These are phyloP conservation scores for Eucalyptus camaldulensis DNA, from an alignment of 345 rosid species.

Conservation along the genomic window DNA sequence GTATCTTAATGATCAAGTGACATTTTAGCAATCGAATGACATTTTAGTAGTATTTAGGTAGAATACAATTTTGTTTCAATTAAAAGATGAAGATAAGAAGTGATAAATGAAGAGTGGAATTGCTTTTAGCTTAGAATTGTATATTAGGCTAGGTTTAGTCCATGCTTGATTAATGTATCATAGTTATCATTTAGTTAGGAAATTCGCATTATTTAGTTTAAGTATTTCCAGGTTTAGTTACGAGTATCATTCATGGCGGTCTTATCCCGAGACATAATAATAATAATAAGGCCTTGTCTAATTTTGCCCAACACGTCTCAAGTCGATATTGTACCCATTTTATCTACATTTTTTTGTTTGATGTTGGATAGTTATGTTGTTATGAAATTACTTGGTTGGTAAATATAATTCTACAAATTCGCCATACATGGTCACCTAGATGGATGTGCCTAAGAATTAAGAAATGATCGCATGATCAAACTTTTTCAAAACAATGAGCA, in stretches of 20 bases:
- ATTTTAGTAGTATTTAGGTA: neutral
- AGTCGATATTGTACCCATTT: no score
- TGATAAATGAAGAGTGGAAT: neutral
- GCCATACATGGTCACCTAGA: neutral
- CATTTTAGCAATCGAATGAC: neutral
- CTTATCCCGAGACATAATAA: neutral
- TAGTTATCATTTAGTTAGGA: neutral
- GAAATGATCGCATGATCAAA: no score
- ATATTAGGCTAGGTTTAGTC: neutral
- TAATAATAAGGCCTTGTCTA: neutral
- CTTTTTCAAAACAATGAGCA: neutral
- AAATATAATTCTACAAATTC: neutral
- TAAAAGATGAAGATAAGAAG: neutral
- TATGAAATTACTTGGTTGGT: neutral
- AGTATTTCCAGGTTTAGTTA: neutral
- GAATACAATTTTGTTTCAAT: neutral
- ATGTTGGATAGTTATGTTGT: neutral
- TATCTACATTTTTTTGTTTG: neutral
- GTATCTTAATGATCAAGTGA: neutral
- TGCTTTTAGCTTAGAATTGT: neutral
- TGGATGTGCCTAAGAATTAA: neutral
- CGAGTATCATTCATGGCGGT: fast-evolving
- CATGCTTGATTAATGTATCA: neutral
- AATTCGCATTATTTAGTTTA: neutral
- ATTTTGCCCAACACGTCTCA: neutral